phyloP scores from a whole-genome alignment of 2,329 filamentous ascomycete species.

The Epichloe sibirici region DNA sequence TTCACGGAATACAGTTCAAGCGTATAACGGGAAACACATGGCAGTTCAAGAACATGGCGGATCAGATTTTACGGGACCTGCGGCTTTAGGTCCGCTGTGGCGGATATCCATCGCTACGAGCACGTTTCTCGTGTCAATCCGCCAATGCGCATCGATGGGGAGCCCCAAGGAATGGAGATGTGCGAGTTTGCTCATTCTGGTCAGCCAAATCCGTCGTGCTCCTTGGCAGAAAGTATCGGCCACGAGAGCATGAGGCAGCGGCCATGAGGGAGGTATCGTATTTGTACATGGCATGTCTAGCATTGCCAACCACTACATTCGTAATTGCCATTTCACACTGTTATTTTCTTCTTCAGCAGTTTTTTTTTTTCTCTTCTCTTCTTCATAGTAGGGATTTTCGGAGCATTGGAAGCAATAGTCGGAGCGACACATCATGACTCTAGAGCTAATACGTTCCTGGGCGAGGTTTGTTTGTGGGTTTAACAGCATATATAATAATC shows the following conservation, averaged over 20 bases:
- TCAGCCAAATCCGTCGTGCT: not conserved
- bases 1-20: conserved; percentile 98
- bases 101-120: not conserved
- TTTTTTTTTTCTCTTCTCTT: not conserved
- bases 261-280: conserved; percentile 4
- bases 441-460: not conserved
- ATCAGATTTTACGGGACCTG: conserved; percentile 81
- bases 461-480: not conserved
- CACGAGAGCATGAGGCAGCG: not conserved
- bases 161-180: not conserved
- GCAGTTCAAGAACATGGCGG: conserved; percentile 98
- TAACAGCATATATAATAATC: conserved; percentile 5
- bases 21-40: conserved; percentile 89
- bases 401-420: conserved; percentile 3
- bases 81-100: conserved; percentile 46
- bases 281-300: conserved; percentile 13
- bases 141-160: not conserved
- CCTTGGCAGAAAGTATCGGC: not conserved
- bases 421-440: not conserved
- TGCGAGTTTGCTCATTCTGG: not conserved
- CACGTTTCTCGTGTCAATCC: not conserved
- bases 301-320: conserved; percentile 4
- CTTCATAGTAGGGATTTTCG: not conserved
- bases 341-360: not conserved
- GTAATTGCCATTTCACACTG: not conserved